Percentiles rank a stretch among this genome's conserved stretches.
phyloP scores from a whole-genome alignment of 1,284 basidiomycete species.

The Porodaedalea pini region DNA sequence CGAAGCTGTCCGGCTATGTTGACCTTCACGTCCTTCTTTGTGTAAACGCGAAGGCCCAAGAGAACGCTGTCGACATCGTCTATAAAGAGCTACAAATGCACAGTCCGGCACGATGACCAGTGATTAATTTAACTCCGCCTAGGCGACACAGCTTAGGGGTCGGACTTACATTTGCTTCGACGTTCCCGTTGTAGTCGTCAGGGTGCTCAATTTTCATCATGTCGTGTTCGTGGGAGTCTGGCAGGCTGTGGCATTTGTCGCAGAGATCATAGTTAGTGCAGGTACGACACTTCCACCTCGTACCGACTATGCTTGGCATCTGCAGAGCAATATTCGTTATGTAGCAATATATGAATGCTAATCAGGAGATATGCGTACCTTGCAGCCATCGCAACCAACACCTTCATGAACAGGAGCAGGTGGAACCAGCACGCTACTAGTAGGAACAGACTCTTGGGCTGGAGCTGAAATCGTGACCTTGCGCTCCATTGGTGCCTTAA shows the following conservation, averaged over 20 bases:
- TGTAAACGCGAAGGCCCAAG: slow-evolving; percentile 24
- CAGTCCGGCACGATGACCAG: background rate
- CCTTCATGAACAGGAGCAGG: slow-evolving; percentile 8
- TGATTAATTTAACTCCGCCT: background rate
- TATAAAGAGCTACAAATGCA: slow-evolving; percentile 5
- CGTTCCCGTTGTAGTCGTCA: slow-evolving; percentile 15
- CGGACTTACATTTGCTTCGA: slow-evolving; percentile 15
- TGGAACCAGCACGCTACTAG: too few relatives aligned
- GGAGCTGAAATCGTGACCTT: too few relatives aligned
- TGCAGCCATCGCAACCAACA: slow-evolving; percentile 13
- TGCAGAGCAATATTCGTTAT: background rate
- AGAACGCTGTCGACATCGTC: slow-evolving; percentile 23
- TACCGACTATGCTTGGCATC: slow-evolving; percentile 15
- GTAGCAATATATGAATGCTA: too few relatives aligned
- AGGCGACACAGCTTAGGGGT: background rate
- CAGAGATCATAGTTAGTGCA: slow-evolving; percentile 24
- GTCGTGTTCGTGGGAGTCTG: slow-evolving; percentile 22
- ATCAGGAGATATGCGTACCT: background rate
- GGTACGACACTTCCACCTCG: slow-evolving; percentile 20
- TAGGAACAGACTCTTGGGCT: too few relatives aligned
- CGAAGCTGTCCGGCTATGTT: slow-evolving; percentile 25
- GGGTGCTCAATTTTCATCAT: slow-evolving; percentile 23
- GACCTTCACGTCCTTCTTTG: slow-evolving; percentile 21
- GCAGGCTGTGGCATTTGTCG: slow-evolving; percentile 22
- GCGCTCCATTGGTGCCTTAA: too few relatives aligned